These are phyloP conservation scores for Backusella tarrabulga DNA, from an alignment of 192 early-diverging fungal species.

Conservation along the genomic window DNA sequence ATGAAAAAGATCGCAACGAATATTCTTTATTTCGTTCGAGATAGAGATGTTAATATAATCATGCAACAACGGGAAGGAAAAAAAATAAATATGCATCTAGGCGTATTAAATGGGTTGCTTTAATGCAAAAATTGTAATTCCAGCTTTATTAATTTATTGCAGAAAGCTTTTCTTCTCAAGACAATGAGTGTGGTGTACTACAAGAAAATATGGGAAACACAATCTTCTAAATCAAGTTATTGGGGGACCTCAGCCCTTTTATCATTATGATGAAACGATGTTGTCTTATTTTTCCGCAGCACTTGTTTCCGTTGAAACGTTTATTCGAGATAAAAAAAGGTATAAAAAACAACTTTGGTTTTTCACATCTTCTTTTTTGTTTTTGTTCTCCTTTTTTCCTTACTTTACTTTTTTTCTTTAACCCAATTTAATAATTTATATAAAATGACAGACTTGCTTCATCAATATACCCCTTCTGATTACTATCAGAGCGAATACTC, in stretches of 20 bases:
- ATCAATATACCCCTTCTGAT: not conserved
- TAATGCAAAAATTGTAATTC: not conserved
- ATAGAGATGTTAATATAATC: not conserved
- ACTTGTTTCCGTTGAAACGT: not conserved
- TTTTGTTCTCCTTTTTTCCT: not conserved
- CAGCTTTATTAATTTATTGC: not conserved
- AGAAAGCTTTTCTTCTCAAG: not conserved
- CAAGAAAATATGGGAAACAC: not conserved
- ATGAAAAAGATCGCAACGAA: not conserved
- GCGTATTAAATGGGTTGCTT: not conserved
- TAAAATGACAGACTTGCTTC: conserved; percentile 7
- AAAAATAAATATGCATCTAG: not conserved
- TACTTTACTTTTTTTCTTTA: not conserved
- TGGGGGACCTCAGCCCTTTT: not conserved
- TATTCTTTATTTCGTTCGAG: not conserved
- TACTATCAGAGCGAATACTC: conserved; percentile 3
- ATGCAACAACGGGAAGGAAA: not conserved
- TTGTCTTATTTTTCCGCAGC: not conserved
- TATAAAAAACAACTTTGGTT: not conserved
- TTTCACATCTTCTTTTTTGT: not conserved
- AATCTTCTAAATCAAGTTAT: not conserved
- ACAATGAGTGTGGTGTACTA: not conserved
- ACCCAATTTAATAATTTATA: not conserved
- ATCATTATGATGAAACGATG: not conserved
- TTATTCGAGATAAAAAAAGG: not conserved